These are phyloP conservation scores for Aureobasidium musti DNA, from an alignment of 2,329 filamentous ascomycete species.

Conservation along the genomic window DNA sequence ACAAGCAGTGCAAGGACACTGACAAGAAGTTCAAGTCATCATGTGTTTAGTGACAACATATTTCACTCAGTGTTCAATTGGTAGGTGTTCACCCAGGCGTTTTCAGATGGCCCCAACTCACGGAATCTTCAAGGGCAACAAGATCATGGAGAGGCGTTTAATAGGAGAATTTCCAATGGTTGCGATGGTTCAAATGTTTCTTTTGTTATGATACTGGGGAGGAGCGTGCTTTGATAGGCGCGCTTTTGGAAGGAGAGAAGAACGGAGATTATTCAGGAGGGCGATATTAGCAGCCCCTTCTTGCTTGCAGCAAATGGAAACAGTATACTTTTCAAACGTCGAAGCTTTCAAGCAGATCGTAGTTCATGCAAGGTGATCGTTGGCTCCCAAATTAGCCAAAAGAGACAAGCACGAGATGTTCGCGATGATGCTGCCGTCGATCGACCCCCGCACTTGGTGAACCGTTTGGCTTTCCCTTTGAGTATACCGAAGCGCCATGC, in stretches of 20 bases:
- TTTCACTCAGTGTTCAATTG: background rate
- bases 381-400: background rate
- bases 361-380: constrained; percentile 4
- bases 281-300: background rate
- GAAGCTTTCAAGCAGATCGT: background rate
- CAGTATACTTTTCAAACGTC: constrained; percentile 7
- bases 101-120: constrained; percentile 13
- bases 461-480: background rate
- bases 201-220: background rate
- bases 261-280: background rate
- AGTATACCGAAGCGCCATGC: constrained; percentile 4
- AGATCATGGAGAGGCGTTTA: background rate
- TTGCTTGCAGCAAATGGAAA: background rate
- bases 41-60: background rate
- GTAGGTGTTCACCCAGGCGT: constrained; percentile 17
- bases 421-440: background rate
- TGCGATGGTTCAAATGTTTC: background rate
- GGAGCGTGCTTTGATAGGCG: background rate
- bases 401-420: background rate
- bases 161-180: background rate
- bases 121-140: background rate
- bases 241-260: background rate
- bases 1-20: constrained; percentile 7
- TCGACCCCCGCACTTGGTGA: constrained; percentile 22
- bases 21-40: constrained; percentile 14